Base-by-base conservation (phyloP, 2,329 filamentous ascomycete species). In the Botrytis paeoniae region DNA sequence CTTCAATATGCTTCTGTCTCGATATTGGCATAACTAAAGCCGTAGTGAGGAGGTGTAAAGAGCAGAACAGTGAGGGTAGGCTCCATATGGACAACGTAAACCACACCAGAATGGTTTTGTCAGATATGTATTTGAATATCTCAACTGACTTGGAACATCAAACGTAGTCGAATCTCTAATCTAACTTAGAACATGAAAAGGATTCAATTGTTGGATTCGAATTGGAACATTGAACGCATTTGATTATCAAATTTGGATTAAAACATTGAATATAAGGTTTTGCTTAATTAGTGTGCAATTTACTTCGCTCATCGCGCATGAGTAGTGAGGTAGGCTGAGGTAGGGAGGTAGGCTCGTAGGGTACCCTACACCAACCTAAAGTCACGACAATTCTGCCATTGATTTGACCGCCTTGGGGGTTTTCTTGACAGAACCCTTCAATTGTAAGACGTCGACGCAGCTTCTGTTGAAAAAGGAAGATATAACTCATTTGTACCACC, bases 231-330 rank as follows among this genome's bases (percentile, higher is more conserved):
- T 54, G 48, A 54, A 54, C 48, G 48, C 48, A 54, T 54, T 54
- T 54, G 48, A n/a, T 54, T 54, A n/a, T 54, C 48, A 54, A 54
- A 54, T 7, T 29, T 57, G 51, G 51, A 57, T 57, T 57, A 57
- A 29, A 57, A 57, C n/a, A 57, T 57, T 57, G 51, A 57, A 57
- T 57, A 57, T 57, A 57, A 57, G n/a, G 51, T 57, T 57, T 57
- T 57, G 51, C 51, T 57, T 57, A 57, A 29, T 32, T 57, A 57
- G n/a, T 57, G n/a, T 57, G 51, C n/a, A 57, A 29, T 29, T 57
- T 57, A 18, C 51, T 54, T 54, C n/a, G 51, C 29, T 25, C 51
- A 18, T 54, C 51, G 51, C 51, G n/a, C 51, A 12, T 54, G 51
- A 18, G 25, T 29, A 54, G 25, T 25, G 48, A 51, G 48, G 48